Percentiles rank a stretch among this genome's conserved stretches.
phyloP scores from a whole-genome alignment of 306 rosid genomes.

The Cicer cuneatum region DNA sequence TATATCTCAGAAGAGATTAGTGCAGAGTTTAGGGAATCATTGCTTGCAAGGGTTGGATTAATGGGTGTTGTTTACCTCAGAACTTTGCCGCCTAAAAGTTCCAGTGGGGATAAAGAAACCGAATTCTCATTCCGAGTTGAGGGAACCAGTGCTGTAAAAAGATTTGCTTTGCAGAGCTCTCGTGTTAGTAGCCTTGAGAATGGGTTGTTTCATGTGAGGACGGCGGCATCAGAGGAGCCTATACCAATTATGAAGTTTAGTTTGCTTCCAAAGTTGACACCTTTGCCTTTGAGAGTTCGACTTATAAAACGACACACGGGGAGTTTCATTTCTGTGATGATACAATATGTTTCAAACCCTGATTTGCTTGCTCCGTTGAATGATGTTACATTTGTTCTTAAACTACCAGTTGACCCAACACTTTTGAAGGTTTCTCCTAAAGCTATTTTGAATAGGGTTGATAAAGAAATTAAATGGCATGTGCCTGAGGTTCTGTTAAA shows the following conservation, averaged over 20 bases:
- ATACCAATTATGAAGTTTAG: conserved; percentile 85
- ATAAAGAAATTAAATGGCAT: conserved; percentile 85
- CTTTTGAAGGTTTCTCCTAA: conserved; percentile 90
- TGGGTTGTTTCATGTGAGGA: conserved; percentile 89
- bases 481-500: conserved; percentile 77
- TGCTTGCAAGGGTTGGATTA: conserved; percentile 85
- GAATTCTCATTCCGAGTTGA: conserved; percentile 90
- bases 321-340: conserved; percentile 86
- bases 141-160: conserved; percentile 73
- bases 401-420: conserved; percentile 87
- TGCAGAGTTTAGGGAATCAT: conserved; percentile 89
- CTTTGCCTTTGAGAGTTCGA: conserved; percentile 90
- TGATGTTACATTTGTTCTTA: conserved; percentile 76
- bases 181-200: conserved; percentile 81
- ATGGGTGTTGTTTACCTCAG: conserved; percentile 81
- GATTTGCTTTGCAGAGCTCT: conserved; percentile 83
- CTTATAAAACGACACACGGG: conserved; percentile 86
- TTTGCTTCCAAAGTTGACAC: conserved; percentile 76
- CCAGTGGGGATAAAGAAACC: conserved; percentile 85
- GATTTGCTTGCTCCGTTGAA: conserved; percentile 75
- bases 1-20: conserved; percentile 75
- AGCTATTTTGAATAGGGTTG: conserved; percentile 82
- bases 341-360: conserved; percentile 82
- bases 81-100: conserved; percentile 77
- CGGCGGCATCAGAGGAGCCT: conserved; percentile 74